Conservation (phyloP, 768 basidiomycete genomes). For the Phylloporus rhodoxanthus region DNA sequence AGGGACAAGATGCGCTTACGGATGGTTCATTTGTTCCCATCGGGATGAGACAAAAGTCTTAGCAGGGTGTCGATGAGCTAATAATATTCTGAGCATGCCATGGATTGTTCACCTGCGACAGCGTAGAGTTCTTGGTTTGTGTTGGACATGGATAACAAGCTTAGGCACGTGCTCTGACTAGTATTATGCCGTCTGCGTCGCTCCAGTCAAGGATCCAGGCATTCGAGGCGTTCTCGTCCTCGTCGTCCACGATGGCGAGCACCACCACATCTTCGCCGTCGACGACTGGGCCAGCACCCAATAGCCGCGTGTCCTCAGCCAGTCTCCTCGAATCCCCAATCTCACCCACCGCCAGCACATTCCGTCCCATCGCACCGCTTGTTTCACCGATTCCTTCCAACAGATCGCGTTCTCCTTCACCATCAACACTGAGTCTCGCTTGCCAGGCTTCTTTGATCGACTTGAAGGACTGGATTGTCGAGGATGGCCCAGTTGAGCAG, state of each 20-base stretch:
- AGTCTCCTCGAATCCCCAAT: slow-evolving; percentile 46
- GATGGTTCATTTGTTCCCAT: slow-evolving; percentile 74
- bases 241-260: slow-evolving; percentile 15
- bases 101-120: slow-evolving; percentile 53
- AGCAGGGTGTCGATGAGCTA: background rate
- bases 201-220: slow-evolving; percentile 57
- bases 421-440: slow-evolving; percentile 35
- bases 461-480: slow-evolving; percentile 68
- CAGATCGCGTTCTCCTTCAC: slow-evolving; percentile 40
- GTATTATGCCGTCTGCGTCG: slow-evolving; percentile 41
- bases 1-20: slow-evolving; percentile 34
- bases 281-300: slow-evolving; percentile 5
- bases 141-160: no score
- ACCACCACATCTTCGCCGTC: background rate
- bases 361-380: slow-evolving; percentile 39
- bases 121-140: slow-evolving; percentile 55
- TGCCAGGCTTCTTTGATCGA: slow-evolving; percentile 62
- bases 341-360: slow-evolving; percentile 40
- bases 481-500: slow-evolving; percentile 43
- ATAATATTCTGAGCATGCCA: background rate
- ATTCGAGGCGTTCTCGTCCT: slow-evolving; percentile 51
- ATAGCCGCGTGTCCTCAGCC: slow-evolving; percentile 4
- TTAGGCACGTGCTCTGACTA: no score
- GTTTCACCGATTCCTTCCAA: slow-evolving; percentile 22
- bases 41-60: slow-evolving; percentile 87